Percentiles rank a stretch among this genome's conserved stretches.
phyloP scores from a whole-genome alignment of 2,329 filamentous ascomycete genomes.

The Hymenoscyphus salicellus region DNA sequence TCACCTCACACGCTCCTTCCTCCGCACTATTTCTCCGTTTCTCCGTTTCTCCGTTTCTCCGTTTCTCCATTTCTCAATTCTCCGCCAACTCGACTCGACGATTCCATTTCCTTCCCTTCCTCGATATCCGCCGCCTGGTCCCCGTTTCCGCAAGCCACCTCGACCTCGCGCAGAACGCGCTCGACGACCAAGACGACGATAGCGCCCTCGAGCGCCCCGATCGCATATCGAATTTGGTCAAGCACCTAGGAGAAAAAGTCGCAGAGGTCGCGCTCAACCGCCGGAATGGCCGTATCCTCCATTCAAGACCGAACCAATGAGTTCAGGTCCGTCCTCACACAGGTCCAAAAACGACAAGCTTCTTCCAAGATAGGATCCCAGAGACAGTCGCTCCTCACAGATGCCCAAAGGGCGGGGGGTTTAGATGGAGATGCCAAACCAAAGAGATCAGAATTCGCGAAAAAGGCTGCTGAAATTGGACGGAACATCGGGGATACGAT shows the following conservation, averaged over 20 bases:
- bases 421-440: conserved; percentile 44
- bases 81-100: neutral
- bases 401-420: conserved; percentile 65
- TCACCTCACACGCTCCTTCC: conserved; percentile 24
- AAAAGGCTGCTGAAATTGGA: conserved; percentile 86
- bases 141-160: neutral
- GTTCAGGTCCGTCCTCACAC: conserved; percentile 85
- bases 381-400: conserved; percentile 74
- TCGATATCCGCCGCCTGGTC: neutral
- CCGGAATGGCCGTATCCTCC: conserved; percentile 62
- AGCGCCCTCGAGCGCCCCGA: neutral
- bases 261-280: conserved; percentile 1
- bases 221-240: neutral
- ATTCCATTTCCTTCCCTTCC: neutral
- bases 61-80: neutral
- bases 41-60: no score
- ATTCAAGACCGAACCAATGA: conserved; percentile 97
- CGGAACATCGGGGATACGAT: conserved; percentile 88
- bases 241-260: neutral
- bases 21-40: neutral
- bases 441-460: conserved; percentile 86
- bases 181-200: neutral
- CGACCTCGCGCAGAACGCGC: neutral
- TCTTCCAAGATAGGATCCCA: conserved; percentile 75
- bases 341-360: conserved; percentile 77